Evolutionary conservation across 306 rosid genomes (phyloP), one percentile per base, ranked within the genome.

Genomic region (Rosa multiflora): DNA sequence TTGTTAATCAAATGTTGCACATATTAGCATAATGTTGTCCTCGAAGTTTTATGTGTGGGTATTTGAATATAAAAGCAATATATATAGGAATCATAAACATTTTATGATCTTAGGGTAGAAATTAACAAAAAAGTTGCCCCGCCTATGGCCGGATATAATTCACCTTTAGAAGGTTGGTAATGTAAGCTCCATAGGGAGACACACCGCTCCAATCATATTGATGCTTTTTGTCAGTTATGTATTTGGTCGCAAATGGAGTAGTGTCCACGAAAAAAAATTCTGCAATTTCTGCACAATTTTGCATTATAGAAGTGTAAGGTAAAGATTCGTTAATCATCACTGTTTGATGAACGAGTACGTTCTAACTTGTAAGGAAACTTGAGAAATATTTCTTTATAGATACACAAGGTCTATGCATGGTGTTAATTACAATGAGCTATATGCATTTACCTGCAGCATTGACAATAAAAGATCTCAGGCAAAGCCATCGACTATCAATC

Each of bases 211-310:
- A 93, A 72, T 91, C 94, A 56, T 93, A 89, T 4, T 59, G 61
- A 17, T 83, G 64, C 0, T 87, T 77, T 51, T 32, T 48, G 10
- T 89, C 79, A 0, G 56, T 76, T 17, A 87, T 83, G 68, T 91
- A 91, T 12, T 77, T 20, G 14, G 84, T 82, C 32, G 73, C 86
- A 47, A 93, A 88, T n/a, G 98, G 96, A 78, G 87, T 84, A 13
- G 94, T 91, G 79, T 93, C 98, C 84, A 93, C 91, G 55, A 91
- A 88, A 84, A 91, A 88, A 26, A 93, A 84, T 0, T 93, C 94
- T 67, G 82, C 92, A 82, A 80, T 61, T 75, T 53, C 97, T 93
- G 49, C 55, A 44, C 6, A 29, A 26, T 17, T 43, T 68, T 42
- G 6, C 35, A 20, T 8, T 5, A 49, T 37, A 3, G 18, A 39